Evolutionary conservation across 306 rosid genomes (phyloP), one percentile per base, ranked within the genome.

Genomic region (Oemleria cerasiformis): DNA sequence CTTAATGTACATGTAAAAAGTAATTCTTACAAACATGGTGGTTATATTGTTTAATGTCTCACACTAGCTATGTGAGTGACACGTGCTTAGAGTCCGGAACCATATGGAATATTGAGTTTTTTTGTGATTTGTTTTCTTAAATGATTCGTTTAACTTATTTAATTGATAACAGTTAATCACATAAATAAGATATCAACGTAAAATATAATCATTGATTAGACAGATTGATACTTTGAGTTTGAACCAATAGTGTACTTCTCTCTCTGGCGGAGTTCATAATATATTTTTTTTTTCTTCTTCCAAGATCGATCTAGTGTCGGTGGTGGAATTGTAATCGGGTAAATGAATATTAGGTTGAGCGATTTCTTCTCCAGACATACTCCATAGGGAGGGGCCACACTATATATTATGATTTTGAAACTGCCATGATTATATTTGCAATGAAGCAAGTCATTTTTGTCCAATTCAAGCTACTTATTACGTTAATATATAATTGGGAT

Each of bases 181-280:
- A 1, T 4, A 30, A 25, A 30, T 30, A 30, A 30, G 36, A 2
- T 30, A 4, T 2, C 1, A 25, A 25, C 30, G 2, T 25, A 2
- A 1, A 25, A 2, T 25, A 25, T 25, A 25, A 25, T 25, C 30
- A 25, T 25, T 25, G n/a, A n/a, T n/a, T 2, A 25, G 30, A 2
- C 30, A 25, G 61, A 56, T 23, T 23, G 19, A 56, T 56, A 20
- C 65, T 42, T 56, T 70, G 65, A 15, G 74, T 56, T 56, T 10
- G 64, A 41, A 19, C 0, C 63, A 40, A 23, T 20, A 36, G 17
- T 41, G 43, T 4, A 6, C 53, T 50, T n/a, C n/a, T n/a, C 49
- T 45, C 12, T 9, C 36, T 49, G 21, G 7, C 5, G 3, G 25
- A 40, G n/a, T 34, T 49, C 40, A 12, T n/a, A 60, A 14, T 39